These are phyloP conservation scores for Globisporangium paddicum DNA, from an alignment of 352 stramenopile species.

Conservation along the genomic window DNA sequence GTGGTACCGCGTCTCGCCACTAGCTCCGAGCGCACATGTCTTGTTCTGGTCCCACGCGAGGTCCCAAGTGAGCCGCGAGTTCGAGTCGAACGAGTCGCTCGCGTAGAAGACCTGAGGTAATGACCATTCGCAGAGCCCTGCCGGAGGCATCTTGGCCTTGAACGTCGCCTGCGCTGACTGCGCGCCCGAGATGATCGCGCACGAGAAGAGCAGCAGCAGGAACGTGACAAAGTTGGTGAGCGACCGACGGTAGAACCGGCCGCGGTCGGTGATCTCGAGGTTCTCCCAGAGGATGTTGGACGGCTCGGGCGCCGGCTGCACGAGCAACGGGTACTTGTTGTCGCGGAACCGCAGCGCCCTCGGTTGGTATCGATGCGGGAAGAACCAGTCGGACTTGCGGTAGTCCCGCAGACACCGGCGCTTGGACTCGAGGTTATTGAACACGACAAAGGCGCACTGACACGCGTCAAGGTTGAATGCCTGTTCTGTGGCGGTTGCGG, in stretches of 20 bases:
- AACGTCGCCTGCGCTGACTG: slow-evolving; percentile 69
- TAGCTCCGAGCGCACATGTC: slow-evolving; percentile 25
- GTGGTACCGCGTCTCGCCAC: slow-evolving; percentile 34
- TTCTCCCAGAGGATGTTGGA: slow-evolving; percentile 90
- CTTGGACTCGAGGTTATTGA: slow-evolving; percentile 81
- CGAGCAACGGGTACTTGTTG: slow-evolving; percentile 35
- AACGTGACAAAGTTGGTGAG: slow-evolving; percentile 74
- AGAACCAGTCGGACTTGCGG: slow-evolving; percentile 34
- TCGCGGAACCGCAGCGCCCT: slow-evolving; percentile 56
- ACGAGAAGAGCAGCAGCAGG: slow-evolving; percentile 64
- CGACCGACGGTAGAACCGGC: slow-evolving; percentile 53
- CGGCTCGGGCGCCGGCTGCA: slow-evolving; percentile 60
- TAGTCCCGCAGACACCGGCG: slow-evolving; percentile 80
- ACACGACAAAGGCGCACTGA: slow-evolving; percentile 84
- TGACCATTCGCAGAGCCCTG: slow-evolving; percentile 50
- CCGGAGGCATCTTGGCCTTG: slow-evolving; percentile 56
- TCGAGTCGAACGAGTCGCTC: slow-evolving; percentile 20
- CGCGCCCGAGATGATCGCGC: slow-evolving; percentile 67
- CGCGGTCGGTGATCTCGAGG: slow-evolving; percentile 58
- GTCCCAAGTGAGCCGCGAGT: slow-evolving; percentile 28
- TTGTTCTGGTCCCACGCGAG: slow-evolving; percentile 52
- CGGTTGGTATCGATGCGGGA: slow-evolving; percentile 47
- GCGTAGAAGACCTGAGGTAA: slow-evolving; percentile 65
- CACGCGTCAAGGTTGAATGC: slow-evolving; percentile 59
- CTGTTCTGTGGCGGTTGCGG: slow-evolving; percentile 22